Conservation (phyloP, 352 stramenopile species). For the Thalassiosira livingstoniorum region DNA sequence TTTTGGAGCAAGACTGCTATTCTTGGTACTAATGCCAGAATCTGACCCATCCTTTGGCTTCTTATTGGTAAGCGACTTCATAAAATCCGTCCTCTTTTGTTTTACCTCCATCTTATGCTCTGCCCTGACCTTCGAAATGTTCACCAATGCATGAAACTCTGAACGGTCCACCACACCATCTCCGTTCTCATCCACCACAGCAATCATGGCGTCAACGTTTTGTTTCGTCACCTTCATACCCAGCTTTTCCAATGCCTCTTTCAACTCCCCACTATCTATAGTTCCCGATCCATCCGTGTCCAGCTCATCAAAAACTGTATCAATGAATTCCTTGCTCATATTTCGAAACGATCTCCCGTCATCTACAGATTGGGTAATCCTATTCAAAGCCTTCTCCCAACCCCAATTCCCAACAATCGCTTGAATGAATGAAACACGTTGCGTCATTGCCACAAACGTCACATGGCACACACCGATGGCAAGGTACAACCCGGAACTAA, state of each 20-base stretch:
- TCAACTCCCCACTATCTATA: conserved; percentile 35
- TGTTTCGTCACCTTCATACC: conserved; percentile 31
- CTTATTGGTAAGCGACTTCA: too few relatives aligned
- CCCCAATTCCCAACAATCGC: conserved; percentile 38
- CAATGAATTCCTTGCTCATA: conserved; percentile 25
- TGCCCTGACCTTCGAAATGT: conserved; percentile 22
- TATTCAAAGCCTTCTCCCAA: conserved; percentile 40
- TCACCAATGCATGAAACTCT: conserved; percentile 37
- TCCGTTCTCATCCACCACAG: conserved; percentile 41
- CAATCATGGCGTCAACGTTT: conserved; percentile 32
- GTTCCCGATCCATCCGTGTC: conserved; percentile 28
- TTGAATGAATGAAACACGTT: conserved; percentile 46
- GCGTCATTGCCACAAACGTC: conserved; percentile 39
- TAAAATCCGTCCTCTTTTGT: background rate
- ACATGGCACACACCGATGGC: conserved; percentile 39
- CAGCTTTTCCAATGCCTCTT: conserved; percentile 32
- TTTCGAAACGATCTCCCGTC: too few relatives aligned
- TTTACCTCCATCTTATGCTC: conserved; percentile 9
- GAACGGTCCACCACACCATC: conserved; percentile 29
- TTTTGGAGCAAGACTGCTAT: too few relatives aligned
- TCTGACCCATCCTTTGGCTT: too few relatives aligned
- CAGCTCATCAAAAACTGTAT: conserved; percentile 34
- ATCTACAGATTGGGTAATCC: conserved; percentile 30
- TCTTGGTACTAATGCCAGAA: too few relatives aligned
- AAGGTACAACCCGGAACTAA: conserved; percentile 54